Evolutionary conservation across 305 asterid genomes (phyloP), one percentile per base, ranked within the genome.

Genomic region (Ajuga reptans): DNA sequence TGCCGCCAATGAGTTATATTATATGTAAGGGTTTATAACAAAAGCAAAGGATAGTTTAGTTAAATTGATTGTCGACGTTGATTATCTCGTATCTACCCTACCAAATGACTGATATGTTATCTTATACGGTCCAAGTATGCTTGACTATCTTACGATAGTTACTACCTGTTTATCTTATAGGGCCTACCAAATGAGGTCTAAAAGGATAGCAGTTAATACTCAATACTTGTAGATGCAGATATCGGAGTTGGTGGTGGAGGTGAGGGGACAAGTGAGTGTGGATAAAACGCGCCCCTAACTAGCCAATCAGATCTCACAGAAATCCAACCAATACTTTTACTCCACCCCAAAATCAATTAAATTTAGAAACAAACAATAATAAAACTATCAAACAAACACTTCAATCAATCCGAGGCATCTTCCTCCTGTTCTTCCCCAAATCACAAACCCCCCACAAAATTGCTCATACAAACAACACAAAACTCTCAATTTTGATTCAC

Each of bases 261-360:
- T 15, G 53, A 34, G 58, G 51, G 66, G 27, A 63, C 2, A 7
- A 34, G 77, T 43, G 77, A 83, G 88, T 87, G 95, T 87, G 95
- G 98, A 89, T 92, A 88, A 54, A 89, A 83, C 95, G 88, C 74
- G 89, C 69, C 69, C 68, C 33, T 34, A 52, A 63, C 52, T 51
- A 27, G 52, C 96, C 96, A 92, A 90, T 92, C 86, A 86, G 10
- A 81, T 61, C 10, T 18, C 79, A 78, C 8, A 84, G 87, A 84
- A 76, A 92, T 92, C 96, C 75, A 64, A 54, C 75, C 78, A 73
- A 69, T 43, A 14, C 66, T 7, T 66, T 68, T 31, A 51, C 68
- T 75, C 81, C 79, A 62, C 64, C 58, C 64, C 36, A 37, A 59
- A 1, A 9, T 31, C 9, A 52, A 55, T 17, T 15, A 4, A 9